Evolutionary conservation across 306 rosid species (phyloP), one percentile per base, ranked within the genome.

Genomic region (Sesbania bispinosa): DNA sequence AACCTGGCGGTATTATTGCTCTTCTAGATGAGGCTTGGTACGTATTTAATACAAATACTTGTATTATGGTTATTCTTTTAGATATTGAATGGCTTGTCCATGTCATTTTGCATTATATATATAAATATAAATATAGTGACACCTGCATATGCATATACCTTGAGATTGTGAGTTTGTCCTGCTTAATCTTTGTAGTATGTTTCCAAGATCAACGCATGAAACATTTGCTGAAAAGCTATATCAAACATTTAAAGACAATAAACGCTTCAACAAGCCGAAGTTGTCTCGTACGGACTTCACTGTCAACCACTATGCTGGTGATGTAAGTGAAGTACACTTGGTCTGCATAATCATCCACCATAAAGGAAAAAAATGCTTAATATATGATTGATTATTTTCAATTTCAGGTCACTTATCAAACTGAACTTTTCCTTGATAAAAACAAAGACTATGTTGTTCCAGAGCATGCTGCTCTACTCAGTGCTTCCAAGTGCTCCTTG

Each of bases 11-110:
- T 23, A 78, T 94, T 79, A 79, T 94, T 73, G 96, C 99, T 80
- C 96, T 94, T 78, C 85, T 94, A 50, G 99, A 94, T 74, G 99
- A 94, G 83, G 99, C 99, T 29, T 94, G 99, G 99, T 94, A 89
- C 26, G 95, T 74, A 48, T 33, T 66, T 9, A 18, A 67, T 73
- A 14, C 23, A 42, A 27, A 67, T 19, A 58, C 48, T 35, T 46
- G 33, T 63, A 51, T 58, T n/a, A 21, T 51, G 47, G 62, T 35
- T 7, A n/a, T 55, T 71, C 57, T 27, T 42, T 36, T 23, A 60
- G 66, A 63, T 59, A 50, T 38, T 33, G 8, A 62, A n/a, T 43
- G 19, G 26, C 55, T 53, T n/a, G n/a, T n/a, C n/a, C n/a, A n/a
- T n/a, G n/a, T 52, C 53, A 38, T 60, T 54, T 55, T 69, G 62